A percentile compares a stretch with the other conserved stretches of the same genome.
Evolutionary conservation across 2,329 filamentous ascomycete genomes (phyloP).

Genomic region (Scedosporium dehoogii): DNA sequence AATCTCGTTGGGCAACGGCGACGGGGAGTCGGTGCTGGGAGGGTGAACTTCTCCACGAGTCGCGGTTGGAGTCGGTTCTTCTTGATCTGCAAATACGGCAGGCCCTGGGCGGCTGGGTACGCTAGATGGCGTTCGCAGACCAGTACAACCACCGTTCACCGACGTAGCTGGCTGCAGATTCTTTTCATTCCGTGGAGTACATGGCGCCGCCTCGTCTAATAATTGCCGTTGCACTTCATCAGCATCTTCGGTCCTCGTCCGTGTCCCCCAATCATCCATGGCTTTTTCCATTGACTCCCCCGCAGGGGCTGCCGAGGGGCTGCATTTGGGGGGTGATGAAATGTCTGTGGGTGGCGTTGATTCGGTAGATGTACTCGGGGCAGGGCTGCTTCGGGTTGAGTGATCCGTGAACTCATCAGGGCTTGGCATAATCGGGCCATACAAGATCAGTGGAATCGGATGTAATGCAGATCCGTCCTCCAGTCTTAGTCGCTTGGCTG

Average conservation of each 20-base stretch:
- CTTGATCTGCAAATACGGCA: too few species aligned
- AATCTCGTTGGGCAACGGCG: not conserved
- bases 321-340: slow-evolving; percentile 33
- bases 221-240: not conserved
- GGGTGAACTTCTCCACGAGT: not conserved
- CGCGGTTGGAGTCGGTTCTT: not conserved
- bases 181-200: not conserved
- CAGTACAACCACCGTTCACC: not conserved
- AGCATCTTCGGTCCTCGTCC: not conserved
- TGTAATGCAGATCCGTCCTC: slow-evolving; percentile 10
- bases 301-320: not conserved
- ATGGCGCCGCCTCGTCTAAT: not conserved
- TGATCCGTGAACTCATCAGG: not conserved
- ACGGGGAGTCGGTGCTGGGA: not conserved
- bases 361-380: slow-evolving; percentile 10
- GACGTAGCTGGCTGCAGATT: not conserved
- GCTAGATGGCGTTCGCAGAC: not conserved
- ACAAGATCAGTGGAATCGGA: slow-evolving; percentile 16
- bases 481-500: slow-evolving; percentile 37
- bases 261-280: not conserved
- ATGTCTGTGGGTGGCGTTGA: slow-evolving; percentile 29
- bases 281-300: not conserved
- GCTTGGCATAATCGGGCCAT: slow-evolving; percentile 6
- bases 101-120: not conserved
- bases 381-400: not conserved